Conservation (phyloP, 2,329 filamentous ascomycete species). For the Graphilbum ipis-grandicollis region DNA sequence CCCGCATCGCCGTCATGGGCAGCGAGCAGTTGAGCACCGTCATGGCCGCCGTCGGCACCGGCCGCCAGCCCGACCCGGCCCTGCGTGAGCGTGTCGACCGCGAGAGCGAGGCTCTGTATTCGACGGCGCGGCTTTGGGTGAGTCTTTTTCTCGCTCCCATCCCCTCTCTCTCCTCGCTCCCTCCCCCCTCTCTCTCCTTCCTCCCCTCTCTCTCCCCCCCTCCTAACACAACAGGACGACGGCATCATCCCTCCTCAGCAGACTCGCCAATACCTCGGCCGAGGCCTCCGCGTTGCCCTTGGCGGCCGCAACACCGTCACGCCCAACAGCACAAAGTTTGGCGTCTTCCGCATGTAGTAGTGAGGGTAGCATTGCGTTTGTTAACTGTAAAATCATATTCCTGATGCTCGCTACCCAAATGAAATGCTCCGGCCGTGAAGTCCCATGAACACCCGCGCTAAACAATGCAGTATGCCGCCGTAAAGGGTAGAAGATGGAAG, state of each 20-base stretch:
- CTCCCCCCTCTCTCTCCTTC: no score
- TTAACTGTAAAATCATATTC: no score
- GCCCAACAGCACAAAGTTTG: constrained; percentile 51
- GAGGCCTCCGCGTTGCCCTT: constrained; percentile 56
- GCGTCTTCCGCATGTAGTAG: constrained; percentile 70
- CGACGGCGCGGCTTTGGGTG: constrained; percentile 77
- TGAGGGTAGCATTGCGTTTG: no score
- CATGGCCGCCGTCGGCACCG: constrained; percentile 73
- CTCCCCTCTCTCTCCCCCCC: background rate
- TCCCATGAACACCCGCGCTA: background rate
- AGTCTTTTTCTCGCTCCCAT: constrained; percentile 12
- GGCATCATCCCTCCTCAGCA: constrained; percentile 66
- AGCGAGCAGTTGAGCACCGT: constrained; percentile 79
- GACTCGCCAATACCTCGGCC: constrained; percentile 52
- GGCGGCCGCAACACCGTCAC: constrained; percentile 46
- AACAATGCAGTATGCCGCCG: background rate
- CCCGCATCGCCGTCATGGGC: constrained; percentile 93
- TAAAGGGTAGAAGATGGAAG: background rate
- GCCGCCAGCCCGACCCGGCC: constrained; percentile 57
- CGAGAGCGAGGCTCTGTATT: constrained; percentile 80
- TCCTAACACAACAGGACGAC: constrained; percentile 38
- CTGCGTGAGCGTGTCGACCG: constrained; percentile 71
- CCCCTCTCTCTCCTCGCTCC: constrained; percentile 4
- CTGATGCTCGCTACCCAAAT: no score
- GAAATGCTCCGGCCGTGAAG: no score